These are phyloP conservation scores for Tritrichomonas musculus DNA, from an alignment of 208 protist species.

Conservation along the genomic window DNA sequence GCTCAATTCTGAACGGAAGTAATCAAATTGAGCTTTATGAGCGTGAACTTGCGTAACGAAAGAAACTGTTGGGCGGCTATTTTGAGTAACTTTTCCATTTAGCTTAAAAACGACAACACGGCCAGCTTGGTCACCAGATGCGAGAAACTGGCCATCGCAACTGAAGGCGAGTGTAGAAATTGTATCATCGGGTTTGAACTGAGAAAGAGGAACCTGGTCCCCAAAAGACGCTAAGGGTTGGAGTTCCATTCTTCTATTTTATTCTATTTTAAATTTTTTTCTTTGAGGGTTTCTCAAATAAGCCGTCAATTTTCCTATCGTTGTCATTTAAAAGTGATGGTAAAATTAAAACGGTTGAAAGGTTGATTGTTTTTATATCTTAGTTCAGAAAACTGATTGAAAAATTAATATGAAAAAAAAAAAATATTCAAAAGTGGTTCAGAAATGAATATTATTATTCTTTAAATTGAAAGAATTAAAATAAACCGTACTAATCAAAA, in stretches of 20 bases:
- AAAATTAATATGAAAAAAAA: no score
- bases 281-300: no score
- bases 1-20: not conserved
- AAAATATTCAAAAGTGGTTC: no score
- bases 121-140: not conserved
- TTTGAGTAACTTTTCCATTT: not conserved
- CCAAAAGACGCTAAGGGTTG: not conserved
- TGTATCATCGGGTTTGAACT: slow-evolving; percentile 5
- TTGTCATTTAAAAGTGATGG: no score
- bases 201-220: not conserved
- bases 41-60: not conserved
- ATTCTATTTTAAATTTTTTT: no score
- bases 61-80: not conserved
- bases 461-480: no score
- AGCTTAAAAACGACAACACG: not conserved
- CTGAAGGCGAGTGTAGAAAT: not conserved
- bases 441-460: no score
- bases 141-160: not conserved
- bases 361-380: no score
- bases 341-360: no score
- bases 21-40: not conserved
- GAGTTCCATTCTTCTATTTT: not conserved
- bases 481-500: no score
- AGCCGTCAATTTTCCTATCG: no score
- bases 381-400: no score